Conservation (phyloP, 495 filamentous ascomycete genomes). For the Oidiodendron maius region DNA sequence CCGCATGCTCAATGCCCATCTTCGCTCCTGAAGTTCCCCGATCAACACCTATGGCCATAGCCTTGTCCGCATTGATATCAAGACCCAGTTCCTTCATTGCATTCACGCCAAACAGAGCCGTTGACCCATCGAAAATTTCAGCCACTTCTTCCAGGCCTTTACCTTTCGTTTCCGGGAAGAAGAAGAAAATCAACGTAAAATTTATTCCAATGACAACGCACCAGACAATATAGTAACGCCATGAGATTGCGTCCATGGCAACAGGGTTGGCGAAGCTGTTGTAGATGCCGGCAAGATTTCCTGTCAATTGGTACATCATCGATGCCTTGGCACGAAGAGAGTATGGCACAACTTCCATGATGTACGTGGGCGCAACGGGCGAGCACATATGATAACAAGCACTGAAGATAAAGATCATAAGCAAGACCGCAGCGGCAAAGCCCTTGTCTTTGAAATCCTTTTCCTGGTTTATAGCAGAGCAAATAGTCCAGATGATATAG, state of each 20-base stretch:
- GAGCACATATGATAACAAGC: background rate
- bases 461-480: background rate
- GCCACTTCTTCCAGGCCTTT: background rate
- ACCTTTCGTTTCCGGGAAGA: background rate
- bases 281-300: background rate
- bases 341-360: background rate
- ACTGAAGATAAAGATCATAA: background rate
- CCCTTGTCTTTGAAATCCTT: background rate
- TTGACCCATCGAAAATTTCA: slow-evolving; percentile 11
- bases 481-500: background rate
- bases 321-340: background rate
- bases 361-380: background rate
- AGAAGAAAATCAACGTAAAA: too few relatives aligned
- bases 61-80: too few relatives aligned
- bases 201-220: background rate
- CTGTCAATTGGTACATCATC: background rate
- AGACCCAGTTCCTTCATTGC: too few relatives aligned
- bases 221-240: background rate
- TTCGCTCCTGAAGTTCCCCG: too few relatives aligned
- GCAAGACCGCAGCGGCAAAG: background rate
- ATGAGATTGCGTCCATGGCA: background rate
- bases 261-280: background rate
- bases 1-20: too few relatives aligned
- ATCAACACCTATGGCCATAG: too few relatives aligned
- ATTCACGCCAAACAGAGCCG: too few relatives aligned